Evolutionary conservation across 2,329 filamentous ascomycete genomes (phyloP).

Genomic region (Aureobasidium melanogenum): DNA sequence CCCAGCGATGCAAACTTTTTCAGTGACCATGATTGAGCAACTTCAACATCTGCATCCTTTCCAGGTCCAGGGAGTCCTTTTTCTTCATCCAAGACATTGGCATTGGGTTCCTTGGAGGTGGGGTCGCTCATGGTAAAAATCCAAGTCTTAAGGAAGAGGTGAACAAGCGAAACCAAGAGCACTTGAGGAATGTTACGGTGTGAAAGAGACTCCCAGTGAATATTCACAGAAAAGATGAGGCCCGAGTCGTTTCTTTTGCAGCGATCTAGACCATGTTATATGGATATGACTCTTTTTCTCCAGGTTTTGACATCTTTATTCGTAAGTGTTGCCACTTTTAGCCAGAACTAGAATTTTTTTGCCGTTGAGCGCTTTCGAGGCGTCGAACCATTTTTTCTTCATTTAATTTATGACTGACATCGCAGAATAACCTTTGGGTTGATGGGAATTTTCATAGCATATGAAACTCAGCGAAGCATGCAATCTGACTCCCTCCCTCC

Average conservation of each 20-base stretch:
- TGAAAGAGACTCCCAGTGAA: not conserved
- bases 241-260: not conserved
- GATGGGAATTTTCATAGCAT: not conserved
- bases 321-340: constrained; percentile 2
- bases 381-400: not conserved
- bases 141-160: not conserved
- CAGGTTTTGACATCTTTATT: not conserved
- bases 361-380: not conserved
- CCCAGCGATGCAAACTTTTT: constrained; percentile 8
- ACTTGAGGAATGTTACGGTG: not conserved
- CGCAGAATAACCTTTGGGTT: not conserved
- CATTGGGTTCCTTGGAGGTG: not conserved
- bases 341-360: constrained; percentile 8
- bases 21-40: not conserved
- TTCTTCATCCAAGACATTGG: not conserved
- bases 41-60: not conserved
- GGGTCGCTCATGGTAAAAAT: not conserved
- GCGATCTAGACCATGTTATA: constrained; percentile 5
- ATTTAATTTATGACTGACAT: not conserved
- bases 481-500: not conserved
- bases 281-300: constrained; percentile 8
- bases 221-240: not conserved
- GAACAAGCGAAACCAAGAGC: not conserved
- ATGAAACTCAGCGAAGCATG: not conserved
- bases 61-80: not conserved